A percentile compares a stretch with the other conserved stretches of the same genome.
These are phyloP conservation scores for Xylariaceae sp. DNA, from an alignment of 2,329 filamentous ascomycete species.

Conservation along the genomic window DNA sequence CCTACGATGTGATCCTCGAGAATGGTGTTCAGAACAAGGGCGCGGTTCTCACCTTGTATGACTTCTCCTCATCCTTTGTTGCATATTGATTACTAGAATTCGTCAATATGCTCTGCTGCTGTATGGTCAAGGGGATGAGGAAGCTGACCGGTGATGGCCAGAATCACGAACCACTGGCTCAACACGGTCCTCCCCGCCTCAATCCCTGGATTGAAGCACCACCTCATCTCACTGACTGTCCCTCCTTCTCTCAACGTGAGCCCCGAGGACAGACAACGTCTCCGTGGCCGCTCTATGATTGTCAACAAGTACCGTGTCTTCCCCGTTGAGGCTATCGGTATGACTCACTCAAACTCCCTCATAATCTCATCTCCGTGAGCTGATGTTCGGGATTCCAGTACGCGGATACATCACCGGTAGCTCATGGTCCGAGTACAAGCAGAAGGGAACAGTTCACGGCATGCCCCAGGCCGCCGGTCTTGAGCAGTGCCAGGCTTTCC, in stretches of 20 bases:
- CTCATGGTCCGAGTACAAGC: conserved; percentile 72
- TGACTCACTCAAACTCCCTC: not conserved
- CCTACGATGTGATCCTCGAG: conserved; percentile 66
- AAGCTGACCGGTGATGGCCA: not conserved
- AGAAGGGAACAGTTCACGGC: conserved; percentile 72
- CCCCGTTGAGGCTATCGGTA: conserved; percentile 69
- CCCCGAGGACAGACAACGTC: conserved; percentile 43
- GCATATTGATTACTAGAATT: not conserved
- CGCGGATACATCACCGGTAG: conserved; percentile 84
- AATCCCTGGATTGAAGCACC: conserved; percentile 46
- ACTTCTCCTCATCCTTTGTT: not conserved
- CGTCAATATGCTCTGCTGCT: not conserved
- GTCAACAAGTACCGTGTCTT: conserved; percentile 70
- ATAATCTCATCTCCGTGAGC: not conserved
- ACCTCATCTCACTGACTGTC: conserved; percentile 41
- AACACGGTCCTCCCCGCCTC: conserved; percentile 37
- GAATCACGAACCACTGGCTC: conserved; percentile 50
- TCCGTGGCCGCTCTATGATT: conserved; percentile 68
- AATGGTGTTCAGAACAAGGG: conserved; percentile 59
- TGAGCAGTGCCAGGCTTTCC: conserved; percentile 64
- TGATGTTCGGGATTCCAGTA: conserved; percentile 33
- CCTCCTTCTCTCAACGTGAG: conserved; percentile 28
- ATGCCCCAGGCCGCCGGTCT: conserved; percentile 64
- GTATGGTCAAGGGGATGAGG: not conserved
- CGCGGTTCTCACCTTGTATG: conserved; percentile 40